phyloP scores from a whole-genome alignment of 345 rosid genomes.

The Syzygium aromaticum region DNA sequence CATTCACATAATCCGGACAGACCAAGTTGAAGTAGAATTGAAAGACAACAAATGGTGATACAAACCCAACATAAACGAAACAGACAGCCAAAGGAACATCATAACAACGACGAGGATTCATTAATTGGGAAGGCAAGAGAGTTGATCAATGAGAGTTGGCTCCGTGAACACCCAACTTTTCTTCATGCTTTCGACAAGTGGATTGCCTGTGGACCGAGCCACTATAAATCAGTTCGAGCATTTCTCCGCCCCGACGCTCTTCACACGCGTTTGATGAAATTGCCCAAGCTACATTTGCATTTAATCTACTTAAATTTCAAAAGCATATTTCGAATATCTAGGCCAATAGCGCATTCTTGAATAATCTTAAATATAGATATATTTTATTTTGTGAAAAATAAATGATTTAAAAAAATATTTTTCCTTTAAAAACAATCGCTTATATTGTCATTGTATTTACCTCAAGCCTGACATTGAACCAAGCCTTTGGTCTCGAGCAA shows the following conservation, averaged over 20 bases:
- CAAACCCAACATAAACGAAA: background rate
- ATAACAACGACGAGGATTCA: background rate
- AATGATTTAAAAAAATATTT: too few relatives aligned
- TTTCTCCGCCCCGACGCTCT: background rate
- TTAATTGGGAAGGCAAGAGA: background rate
- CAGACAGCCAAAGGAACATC: background rate
- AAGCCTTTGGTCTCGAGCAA: background rate
- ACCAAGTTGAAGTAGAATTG: background rate
- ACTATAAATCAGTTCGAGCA: background rate
- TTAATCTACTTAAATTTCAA: background rate
- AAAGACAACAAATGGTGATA: background rate
- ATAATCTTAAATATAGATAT: background rate
- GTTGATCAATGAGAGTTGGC: background rate
- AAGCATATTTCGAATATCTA: background rate
- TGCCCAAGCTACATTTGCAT: background rate
- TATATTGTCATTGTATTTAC: background rate
- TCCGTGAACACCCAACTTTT: background rate
- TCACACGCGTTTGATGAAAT: background rate
- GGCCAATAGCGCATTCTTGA: background rate
- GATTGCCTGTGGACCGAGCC: background rate
- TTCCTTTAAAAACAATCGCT: background rate
- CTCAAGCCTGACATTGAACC: background rate
- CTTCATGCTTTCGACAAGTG: background rate
- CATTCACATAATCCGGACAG: background rate
- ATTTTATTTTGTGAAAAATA: background rate